Evolutionary conservation across 2,329 filamentous ascomycete species (phyloP), one percentile per base, ranked within the genome.

Genomic region (Clonostachys rosea): DNA sequence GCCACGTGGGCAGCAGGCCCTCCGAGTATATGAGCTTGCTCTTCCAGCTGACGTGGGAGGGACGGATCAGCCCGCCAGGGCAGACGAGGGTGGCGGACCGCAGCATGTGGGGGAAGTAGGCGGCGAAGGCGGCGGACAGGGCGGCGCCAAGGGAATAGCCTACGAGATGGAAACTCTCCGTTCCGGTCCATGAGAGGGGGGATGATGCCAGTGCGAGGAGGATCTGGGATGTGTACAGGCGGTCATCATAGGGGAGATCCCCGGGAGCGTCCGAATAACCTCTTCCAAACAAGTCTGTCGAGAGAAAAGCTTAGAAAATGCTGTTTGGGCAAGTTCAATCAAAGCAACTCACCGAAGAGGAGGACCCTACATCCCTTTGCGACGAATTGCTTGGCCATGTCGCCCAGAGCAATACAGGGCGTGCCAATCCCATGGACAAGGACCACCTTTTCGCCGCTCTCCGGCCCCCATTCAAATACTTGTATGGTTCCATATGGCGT

Each of bases 131-230:
- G 10, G 81, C 83, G 2, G 79, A 76, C 39, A 95, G 78, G 13
- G 85, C 87, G 35, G 89, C 90, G 42, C 90, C 89, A 0, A 95
- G 74, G 0, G 86, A 91, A 63, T 94, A 95, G 3, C 89, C 90
- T 5, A 91, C 67, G 6, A 95, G 68, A 50, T 83, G 80, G 63
- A 94, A 92, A 45, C 73, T 74, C 8, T 69, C 68, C 45, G 70
- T 67, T 33, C 67, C 62, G 5, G 65, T 67, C 84, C 83, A 88
- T 1, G 73, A 48, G 4, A 86, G 58, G 2, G 68, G 63, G 0
- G 84, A 88, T 2, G 84, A 87, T 2, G 78, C 72, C n/a, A 89
- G 68, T 9, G 77, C 81, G 11, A 86, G 70, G 34, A 87, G 66
- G 35, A 89, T 80, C 60, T 89, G 81, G 1, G 78, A 73, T 5